phyloP scores from a whole-genome alignment of 2,329 filamentous ascomycete genomes.

The Epichloe typhina region DNA sequence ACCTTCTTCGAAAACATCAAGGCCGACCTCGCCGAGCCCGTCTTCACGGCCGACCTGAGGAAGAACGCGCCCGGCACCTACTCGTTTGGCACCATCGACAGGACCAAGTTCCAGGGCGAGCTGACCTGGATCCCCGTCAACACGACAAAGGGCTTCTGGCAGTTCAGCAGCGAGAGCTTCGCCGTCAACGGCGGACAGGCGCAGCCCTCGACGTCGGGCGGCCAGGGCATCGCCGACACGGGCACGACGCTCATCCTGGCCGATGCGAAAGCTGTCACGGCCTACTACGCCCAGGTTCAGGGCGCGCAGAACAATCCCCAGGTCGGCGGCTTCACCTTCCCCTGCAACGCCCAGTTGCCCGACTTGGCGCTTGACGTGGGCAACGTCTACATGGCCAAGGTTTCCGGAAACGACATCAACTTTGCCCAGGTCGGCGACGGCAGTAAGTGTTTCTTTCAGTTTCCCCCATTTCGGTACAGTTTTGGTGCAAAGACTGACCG shows the following conservation, averaged over 20 bases:
- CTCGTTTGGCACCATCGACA: slow-evolving; percentile 61
- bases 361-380: slow-evolving; percentile 43
- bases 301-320: slow-evolving; percentile 21
- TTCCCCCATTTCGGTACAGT: too few relatives aligned
- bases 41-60: slow-evolving; percentile 60
- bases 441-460: slow-evolving; percentile 23
- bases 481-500: background rate
- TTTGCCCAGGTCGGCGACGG: slow-evolving; percentile 37
- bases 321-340: slow-evolving; percentile 31
- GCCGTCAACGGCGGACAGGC: slow-evolving; percentile 8
- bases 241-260: slow-evolving; percentile 52
- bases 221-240: slow-evolving; percentile 35
- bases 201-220: slow-evolving; percentile 28
- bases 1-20: slow-evolving; percentile 28
- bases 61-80: slow-evolving; percentile 46
- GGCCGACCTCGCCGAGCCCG: slow-evolving; percentile 11
- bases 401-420: slow-evolving; percentile 39
- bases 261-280: slow-evolving; percentile 34
- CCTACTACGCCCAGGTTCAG: slow-evolving; percentile 32
- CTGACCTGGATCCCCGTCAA: slow-evolving; percentile 52
- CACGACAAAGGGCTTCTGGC: slow-evolving; percentile 52
- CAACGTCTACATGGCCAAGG: slow-evolving; percentile 39
- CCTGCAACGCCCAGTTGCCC: slow-evolving; percentile 30
- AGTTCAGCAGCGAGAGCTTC: slow-evolving; percentile 12
- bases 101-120: slow-evolving; percentile 45